Base-by-base conservation (phyloP, 495 filamentous ascomycete species). In the Thermothielavioides terrestris region DNA sequence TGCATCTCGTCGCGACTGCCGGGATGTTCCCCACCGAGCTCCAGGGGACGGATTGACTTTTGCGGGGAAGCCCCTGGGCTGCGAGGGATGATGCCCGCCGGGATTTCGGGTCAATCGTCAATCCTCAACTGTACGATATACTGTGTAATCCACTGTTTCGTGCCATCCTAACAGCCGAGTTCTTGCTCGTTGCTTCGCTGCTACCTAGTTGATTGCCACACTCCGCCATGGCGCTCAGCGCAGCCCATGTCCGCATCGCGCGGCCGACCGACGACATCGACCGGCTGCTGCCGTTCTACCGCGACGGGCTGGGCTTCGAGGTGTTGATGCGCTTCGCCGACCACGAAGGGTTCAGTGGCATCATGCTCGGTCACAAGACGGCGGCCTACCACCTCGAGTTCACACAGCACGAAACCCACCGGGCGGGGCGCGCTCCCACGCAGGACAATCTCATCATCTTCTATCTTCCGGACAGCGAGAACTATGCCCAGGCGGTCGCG, bases 401-500 rank as follows among this genome's bases (percentile, higher is more conserved):
- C n/a, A 66, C 65, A 0, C 41, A 44, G 6, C 42, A 54, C 14
- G 35, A 15, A 5, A 50, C 45, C n/a, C 61, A 66, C 39, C 53
- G 51, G 8, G 59, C 41, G 31, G 63, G 61, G 6, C 54, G 61
- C 9, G 59, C 61, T 14, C 65, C 65, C 2, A 64, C 65, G 3
- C 54, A 58, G 32, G 65, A 68, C 42, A 64, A 68, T 49, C 53
- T 68, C 14, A 49, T 66, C 0, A 46, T 68, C 5, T 66, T 68
- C 44, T 65, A 68, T 52, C 47, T 66, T 15, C 59, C 63, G 0
- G 54, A 64, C 14, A 17, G 42, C 15, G 25, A 22, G 10, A 31
- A 27, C 21, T 58, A 59, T 39, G 31, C 41, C 37, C 30, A 30
- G 15, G 63, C 61, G 22, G 53, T 66, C 17, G 41, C 42, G 40